Evolutionary conservation across 768 basidiomycete genomes (phyloP), one percentile per base, ranked within the genome.

Genomic region (Phylloporus scabripes): DNA sequence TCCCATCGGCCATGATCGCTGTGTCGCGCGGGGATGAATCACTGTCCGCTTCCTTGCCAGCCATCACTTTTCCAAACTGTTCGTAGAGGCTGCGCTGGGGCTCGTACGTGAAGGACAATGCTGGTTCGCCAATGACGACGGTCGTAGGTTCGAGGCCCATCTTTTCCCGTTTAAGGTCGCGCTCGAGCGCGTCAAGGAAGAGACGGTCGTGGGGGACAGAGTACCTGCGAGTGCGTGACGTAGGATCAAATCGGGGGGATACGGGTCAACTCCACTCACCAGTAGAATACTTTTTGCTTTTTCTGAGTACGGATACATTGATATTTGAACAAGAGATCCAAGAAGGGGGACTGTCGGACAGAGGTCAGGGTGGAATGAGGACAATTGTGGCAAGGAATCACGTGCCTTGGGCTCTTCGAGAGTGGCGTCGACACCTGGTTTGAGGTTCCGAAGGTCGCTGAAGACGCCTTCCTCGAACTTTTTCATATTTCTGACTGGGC

Each of bases 281-380:
- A 97, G 67, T 90, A 96, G 63, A 96, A 97, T n/a, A 97, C 94
- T 67, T 97, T 93, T 72, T 95, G 94, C 72, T 96, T 97, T 78
- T 96, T 97, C 67, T 97, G 94, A 1, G 94, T 97, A 33, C 94
- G 82, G 57, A 97, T 96, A 65, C 93, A 95, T 64, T 94, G 92
- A 59, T 89, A 93, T 67, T 94, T 93, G 81, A 96, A 96, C 9
- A 97, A 72, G 23, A 94, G 77, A 59, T 97, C 94, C 15, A 97
- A 75, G 71, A 97, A 94, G 0, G 88, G 86, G 40, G 90, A 89
- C 93, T 95, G 61, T 12, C 50, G 2, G 17, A 21, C 10, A 37
- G 24, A 18, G 20, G 17, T 55, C 37, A 39, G 46, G 36, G n/a
- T 14, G 21, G 5, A 23, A 5, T 28, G 24, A 11, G 42, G 20